Base-by-base conservation (phyloP, 2,329 filamentous ascomycete genomes). In the Talaromyces islandicus region DNA sequence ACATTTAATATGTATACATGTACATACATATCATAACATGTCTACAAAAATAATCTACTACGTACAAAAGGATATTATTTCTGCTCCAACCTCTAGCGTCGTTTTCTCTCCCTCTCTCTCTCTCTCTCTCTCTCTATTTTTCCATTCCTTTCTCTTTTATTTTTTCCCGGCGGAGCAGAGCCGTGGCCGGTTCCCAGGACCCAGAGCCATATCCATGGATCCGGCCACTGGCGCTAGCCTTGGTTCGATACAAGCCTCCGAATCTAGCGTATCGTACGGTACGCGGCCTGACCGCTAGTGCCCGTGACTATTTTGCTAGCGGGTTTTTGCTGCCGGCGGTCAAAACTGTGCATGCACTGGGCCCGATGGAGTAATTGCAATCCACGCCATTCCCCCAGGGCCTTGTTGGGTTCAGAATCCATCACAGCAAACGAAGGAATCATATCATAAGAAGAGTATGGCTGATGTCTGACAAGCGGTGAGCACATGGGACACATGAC, bases 141-240 rank as follows among this genome's bases (percentile, higher is more conserved):
- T 11, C 10, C 3, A 5, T 21, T 4, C 17, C 1, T 43, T n/a
- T 43, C 21, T 43, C 7, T 7, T 43, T 43, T 21, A n/a, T 7
- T 14, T n/a, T 21, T 11, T 21, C 7, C n/a, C 17, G n/a, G 50
- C 38, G 38, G 50, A 51, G 55, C 41, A 48, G 53, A 56, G 50
- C 48, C 56, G 55, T 51, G 56, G 59, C 59, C 59, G 59, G 59
- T 53, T 54, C n/a, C 30, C 27, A 55, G 55, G 55, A 51, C 59
- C 59, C 59, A 61, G 59, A 54, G 59, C 59, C 59, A 61, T 57
- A 61, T 58, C 59, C 59, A 58, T 61, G 59, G 59, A 61, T 61
- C 59, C 54, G 52, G 55, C 52, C 54, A 61, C 29, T 51, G 41
- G 56, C 59, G 52, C 59, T 60, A 54, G 48, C 56, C 54, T 46